These are phyloP conservation scores for Cyclanthera cordifolia DNA, from an alignment of 306 rosid genomes.

Conservation along the genomic window DNA sequence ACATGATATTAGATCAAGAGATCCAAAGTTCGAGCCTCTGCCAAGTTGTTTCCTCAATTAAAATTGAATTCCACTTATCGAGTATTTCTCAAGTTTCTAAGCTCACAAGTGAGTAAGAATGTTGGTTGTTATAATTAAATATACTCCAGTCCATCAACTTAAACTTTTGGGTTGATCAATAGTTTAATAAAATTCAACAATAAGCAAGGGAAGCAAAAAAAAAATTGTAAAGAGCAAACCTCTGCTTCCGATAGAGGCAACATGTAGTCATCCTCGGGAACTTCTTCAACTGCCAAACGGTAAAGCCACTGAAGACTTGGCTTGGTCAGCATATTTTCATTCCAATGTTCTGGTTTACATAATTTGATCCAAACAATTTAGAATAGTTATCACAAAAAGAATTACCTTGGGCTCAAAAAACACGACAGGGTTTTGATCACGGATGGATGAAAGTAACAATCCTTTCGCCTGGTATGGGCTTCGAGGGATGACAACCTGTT, in stretches of 20 bases:
- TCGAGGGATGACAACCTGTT: constrained; percentile 85
- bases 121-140: too few relatives aligned
- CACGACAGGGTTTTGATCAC: constrained; percentile 87
- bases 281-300: constrained; percentile 93
- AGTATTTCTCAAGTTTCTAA: too few relatives aligned
- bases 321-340: constrained; percentile 3
- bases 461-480: constrained; percentile 92
- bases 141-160: too few relatives aligned
- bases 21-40: too few relatives aligned
- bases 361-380: background rate
- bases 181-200: too few relatives aligned
- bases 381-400: background rate
- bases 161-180: too few relatives aligned
- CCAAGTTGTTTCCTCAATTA: too few relatives aligned
- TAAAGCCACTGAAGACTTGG: constrained; percentile 68
- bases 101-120: too few relatives aligned
- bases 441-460: constrained; percentile 64
- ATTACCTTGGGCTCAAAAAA: constrained; percentile 93
- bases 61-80: too few relatives aligned
- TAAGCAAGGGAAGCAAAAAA: background rate
- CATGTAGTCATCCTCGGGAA: constrained; percentile 83
- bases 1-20: too few relatives aligned
- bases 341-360: background rate
- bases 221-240: constrained; percentile 27
- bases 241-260: constrained; percentile 85